phyloP scores from a whole-genome alignment of 768 basidiomycete species.

The Pulveroboletus ravenelii region DNA sequence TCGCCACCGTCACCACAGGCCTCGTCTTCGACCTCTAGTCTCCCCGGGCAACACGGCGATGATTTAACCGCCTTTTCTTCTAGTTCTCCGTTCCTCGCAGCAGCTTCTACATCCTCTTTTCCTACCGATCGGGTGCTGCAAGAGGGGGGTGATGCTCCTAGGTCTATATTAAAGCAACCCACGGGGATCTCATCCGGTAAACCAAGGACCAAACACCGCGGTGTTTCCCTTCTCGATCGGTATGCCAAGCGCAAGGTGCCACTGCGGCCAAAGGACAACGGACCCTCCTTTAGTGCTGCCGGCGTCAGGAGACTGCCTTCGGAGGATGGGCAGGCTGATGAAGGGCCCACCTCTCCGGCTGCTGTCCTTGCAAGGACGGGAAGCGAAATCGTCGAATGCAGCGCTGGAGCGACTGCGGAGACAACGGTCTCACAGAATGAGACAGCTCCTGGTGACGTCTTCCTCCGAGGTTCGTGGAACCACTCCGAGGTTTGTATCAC shows the following conservation, averaged over 20 bases:
- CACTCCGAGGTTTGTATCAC: not conserved
- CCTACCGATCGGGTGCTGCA: constrained; percentile 1
- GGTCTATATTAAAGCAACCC: constrained; percentile 23
- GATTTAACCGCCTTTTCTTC: constrained; percentile 21
- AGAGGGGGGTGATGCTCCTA: constrained; percentile 14
- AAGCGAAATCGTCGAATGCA: constrained; percentile 53
- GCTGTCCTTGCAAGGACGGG: constrained; percentile 65
- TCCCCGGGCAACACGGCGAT: constrained; percentile 11
- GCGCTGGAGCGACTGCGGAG: constrained; percentile 51
- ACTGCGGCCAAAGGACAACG: constrained; percentile 19
- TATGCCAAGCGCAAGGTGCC: constrained; percentile 7
- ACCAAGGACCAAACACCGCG: constrained; percentile 6
- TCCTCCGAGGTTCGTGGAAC: constrained; percentile 64
- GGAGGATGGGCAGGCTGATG: constrained; percentile 11
- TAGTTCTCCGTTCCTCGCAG: constrained; percentile 18
- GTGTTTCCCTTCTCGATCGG: constrained; percentile 13
- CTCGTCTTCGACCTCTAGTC: constrained; percentile 13
- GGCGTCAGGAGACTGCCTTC: not conserved
- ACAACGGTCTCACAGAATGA: constrained; percentile 14
- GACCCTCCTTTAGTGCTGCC: constrained; percentile 20
- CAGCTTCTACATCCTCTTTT: constrained; percentile 9
- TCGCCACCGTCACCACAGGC: constrained; percentile 9
- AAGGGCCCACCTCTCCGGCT: constrained; percentile 48
- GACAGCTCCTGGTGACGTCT: constrained; percentile 43
- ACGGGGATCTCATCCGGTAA: constrained; percentile 4